Base-by-base conservation (phyloP, 78 protist species). In the Planoprotostelium fungivorum region DNA sequence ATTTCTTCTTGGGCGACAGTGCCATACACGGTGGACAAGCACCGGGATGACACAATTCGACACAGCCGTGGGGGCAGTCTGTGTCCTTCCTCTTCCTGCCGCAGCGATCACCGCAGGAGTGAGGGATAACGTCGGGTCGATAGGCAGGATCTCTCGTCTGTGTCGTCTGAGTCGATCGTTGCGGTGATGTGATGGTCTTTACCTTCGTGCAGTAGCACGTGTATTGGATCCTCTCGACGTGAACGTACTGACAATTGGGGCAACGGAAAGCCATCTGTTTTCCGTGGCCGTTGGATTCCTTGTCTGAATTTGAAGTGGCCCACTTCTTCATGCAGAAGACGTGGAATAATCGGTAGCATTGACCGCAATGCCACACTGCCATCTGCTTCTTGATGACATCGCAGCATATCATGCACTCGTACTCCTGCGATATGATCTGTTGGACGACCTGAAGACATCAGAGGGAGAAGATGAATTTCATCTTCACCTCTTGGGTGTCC, bases 371-470 rank as follows among this genome's bases (percentile, higher is more conserved):
- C 90, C 92, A 91, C 0, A 93, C 73, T 1, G 36, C 34, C 28
- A 87, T 89, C 1, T 37, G 63, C n/a, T 88, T 86, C n/a, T 89
- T 84, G 63, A 94, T 38, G 84, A 25, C 83, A 28, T 91, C 94
- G 86, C 88, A 94, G 92, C 96, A 94, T 28, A 94, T 91, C 94
- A 94, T 92, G 90, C 96, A 94, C 35, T 94, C 96, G 86, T 90
- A 90, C 16, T 51, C 73, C 73, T 51, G 31, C 73, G 5, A 25
- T 51, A 16, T 51, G 73, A 51, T 51, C 16, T 51, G 73, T 51
- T 51, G 31, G 31, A 51, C 73, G 16, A 51, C 73, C 73, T 51
- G 31, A 51, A 51, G 16, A 16, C 73, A 16, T 16, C 73, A 51
- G 73, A 51, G 31, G 16, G 73, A 25, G 73, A 51, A 51, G 73